Percentiles rank a stretch among this genome's conserved stretches.
phyloP scores from a whole-genome alignment of 257 asterid species.

The Solanum etuberosum region DNA sequence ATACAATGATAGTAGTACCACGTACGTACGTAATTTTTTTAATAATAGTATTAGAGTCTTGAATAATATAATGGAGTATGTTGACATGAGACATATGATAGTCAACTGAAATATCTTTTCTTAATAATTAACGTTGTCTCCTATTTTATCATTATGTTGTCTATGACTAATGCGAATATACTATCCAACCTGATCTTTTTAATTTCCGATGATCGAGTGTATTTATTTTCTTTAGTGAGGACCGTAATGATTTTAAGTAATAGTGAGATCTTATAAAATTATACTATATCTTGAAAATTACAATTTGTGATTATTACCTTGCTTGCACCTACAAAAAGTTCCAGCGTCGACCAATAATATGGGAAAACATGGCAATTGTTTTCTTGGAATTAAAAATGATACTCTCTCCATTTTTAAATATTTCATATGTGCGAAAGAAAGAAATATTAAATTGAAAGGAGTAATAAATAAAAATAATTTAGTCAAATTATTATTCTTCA shows the following conservation, averaged over 20 bases:
- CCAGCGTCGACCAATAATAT: not conserved
- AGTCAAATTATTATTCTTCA: too few species aligned
- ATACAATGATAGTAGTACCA: not conserved
- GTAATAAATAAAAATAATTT: too few species aligned
- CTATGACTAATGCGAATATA: not conserved
- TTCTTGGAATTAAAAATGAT: not conserved
- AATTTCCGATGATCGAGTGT: not conserved
- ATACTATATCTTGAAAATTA: not conserved
- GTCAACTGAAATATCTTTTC: constrained; percentile 5
- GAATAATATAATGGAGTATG: not conserved
- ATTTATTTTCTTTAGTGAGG: not conserved
- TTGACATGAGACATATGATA: not conserved
- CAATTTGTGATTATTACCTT: not conserved
- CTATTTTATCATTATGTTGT: not conserved
- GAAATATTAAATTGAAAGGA: too few species aligned
- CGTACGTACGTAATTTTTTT: not conserved
- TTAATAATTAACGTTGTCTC: not conserved
- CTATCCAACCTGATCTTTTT: not conserved
- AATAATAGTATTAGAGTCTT: not conserved
- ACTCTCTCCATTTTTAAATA: not conserved
- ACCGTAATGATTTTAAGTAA: not conserved
- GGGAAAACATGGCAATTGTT: not conserved
- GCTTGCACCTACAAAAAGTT: not conserved
- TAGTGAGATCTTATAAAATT: not conserved
- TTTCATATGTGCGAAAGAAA: too few species aligned